Percentiles rank a stretch among this genome's conserved stretches.
Evolutionary conservation across 257 asterid species (phyloP).

Genomic region (Perilla frutescens): DNA sequence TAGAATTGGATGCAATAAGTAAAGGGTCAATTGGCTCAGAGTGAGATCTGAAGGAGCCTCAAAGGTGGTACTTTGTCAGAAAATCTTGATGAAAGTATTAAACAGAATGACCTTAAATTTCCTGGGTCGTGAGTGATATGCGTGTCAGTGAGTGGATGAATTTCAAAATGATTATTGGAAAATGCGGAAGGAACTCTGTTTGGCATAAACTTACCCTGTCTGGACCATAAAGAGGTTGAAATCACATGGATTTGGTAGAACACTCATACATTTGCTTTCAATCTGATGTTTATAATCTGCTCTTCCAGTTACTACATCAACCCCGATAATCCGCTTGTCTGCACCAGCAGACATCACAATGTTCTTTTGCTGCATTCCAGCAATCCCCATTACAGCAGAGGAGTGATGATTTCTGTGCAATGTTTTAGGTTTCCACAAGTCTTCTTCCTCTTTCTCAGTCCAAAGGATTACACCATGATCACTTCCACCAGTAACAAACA

Average conservation of each 20-base stretch:
- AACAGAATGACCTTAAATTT: not conserved
- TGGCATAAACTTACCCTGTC: conserved; percentile 67
- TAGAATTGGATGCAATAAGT: not conserved
- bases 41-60: not conserved
- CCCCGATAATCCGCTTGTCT: conserved; percentile 78
- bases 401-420: conserved; percentile 70
- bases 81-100: not conserved
- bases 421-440: conserved; percentile 66
- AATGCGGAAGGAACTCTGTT: not conserved
- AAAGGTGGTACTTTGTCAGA: no score
- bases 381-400: conserved; percentile 95
- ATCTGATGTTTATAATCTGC: conserved; percentile 71
- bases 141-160: not conserved
- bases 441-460: conserved; percentile 66
- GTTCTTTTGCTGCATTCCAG: conserved; percentile 82
- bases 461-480: conserved; percentile 92
- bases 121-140: not conserved
- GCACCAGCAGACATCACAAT: conserved; percentile 84
- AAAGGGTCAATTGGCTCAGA: not conserved
- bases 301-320: conserved; percentile 59
- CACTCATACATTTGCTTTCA: conserved; percentile 94
- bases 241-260: conserved; percentile 87
- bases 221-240: conserved; percentile 95
- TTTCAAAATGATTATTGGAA: not conserved
- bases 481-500: conserved; percentile 86